A percentile compares a stretch with the other conserved stretches of the same genome.
Conservation (phyloP, 805 yeast species). For the Saccharomycopsis microspora region DNA sequence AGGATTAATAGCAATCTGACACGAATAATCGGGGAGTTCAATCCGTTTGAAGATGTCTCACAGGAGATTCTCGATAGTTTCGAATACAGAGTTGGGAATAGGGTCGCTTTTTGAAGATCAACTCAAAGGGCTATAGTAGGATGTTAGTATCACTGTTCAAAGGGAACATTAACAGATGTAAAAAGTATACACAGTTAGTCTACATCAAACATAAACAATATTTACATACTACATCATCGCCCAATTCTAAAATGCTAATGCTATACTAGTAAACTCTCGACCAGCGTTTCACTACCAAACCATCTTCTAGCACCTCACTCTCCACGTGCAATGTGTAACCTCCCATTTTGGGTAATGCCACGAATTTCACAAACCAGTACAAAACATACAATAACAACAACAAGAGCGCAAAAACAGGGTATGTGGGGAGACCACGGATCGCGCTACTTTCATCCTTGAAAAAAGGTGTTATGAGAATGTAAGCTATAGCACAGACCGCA, state of each 20-base stretch:
- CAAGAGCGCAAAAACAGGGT: constrained; percentile 8
- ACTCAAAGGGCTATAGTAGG: too few species aligned
- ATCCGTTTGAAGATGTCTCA: too few species aligned
- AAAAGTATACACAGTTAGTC: background rate
- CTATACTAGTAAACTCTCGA: constrained; percentile 3
- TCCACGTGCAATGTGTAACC: constrained; percentile 9
- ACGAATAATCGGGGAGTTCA: too few species aligned
- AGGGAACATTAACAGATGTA: too few species aligned
- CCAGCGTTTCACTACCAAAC: constrained; percentile 12
- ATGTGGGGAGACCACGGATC: constrained; percentile 12
- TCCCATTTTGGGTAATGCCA: constrained; percentile 10
- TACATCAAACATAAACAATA: background rate
- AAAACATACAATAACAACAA: background rate
- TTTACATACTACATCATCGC: background rate
- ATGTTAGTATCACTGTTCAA: too few species aligned
- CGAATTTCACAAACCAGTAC: constrained; percentile 13
- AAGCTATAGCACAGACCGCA: constrained; percentile 4
- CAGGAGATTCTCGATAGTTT: too few species aligned
- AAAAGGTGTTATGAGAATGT: constrained; percentile 13
- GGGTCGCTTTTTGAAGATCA: too few species aligned
- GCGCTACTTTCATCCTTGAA: constrained; percentile 5
- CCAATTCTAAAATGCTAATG: background rate
- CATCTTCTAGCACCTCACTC: constrained; percentile 11
- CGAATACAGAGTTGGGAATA: too few species aligned
- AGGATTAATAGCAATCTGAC: too few species aligned